phyloP scores from a whole-genome alignment of 2,329 filamentous ascomycete genomes.

The Apiospora phragmitis region DNA sequence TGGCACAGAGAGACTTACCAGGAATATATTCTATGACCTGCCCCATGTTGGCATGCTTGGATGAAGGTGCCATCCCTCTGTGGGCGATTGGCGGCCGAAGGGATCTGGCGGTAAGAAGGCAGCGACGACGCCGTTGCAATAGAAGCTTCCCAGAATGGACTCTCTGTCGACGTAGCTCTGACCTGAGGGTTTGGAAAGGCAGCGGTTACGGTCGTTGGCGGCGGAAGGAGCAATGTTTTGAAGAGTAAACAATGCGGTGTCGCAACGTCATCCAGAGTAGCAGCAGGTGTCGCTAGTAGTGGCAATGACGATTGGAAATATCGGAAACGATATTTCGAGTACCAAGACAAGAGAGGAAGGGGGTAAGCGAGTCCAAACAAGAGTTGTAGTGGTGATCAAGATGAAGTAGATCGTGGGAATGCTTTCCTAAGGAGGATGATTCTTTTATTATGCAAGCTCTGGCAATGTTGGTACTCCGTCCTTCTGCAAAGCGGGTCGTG shows the following conservation, averaged over 20 bases:
- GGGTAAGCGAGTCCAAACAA: neutral
- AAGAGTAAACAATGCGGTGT: conserved; percentile 10
- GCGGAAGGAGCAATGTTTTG: neutral
- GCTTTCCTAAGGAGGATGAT: conserved; percentile 9
- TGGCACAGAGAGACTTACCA: conserved; percentile 58
- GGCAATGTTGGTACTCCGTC: neutral
- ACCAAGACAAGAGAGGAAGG: neutral
- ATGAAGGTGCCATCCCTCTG: conserved; percentile 50
- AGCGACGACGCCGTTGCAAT: neutral
- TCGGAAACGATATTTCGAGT: neutral
- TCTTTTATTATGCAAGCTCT: conserved; percentile 9
- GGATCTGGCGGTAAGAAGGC: neutral
- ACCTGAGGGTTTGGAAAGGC: neutral
- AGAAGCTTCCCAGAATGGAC: neutral
- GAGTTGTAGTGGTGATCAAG: conserved; percentile 4
- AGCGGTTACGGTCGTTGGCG: neutral
- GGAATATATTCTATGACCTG: conserved; percentile 96
- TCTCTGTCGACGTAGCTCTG: neutral
- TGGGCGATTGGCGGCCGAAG: conserved; percentile 4
- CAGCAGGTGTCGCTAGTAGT: neutral
- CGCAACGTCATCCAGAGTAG: conserved; percentile 9
- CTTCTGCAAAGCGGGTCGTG: neutral
- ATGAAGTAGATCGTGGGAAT: conserved; percentile 1
- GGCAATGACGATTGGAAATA: neutral
- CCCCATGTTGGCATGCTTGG: conserved; percentile 64